phyloP scores from a whole-genome alignment of 2,329 filamentous ascomycete species.

The Paecilomyces variotii region DNA sequence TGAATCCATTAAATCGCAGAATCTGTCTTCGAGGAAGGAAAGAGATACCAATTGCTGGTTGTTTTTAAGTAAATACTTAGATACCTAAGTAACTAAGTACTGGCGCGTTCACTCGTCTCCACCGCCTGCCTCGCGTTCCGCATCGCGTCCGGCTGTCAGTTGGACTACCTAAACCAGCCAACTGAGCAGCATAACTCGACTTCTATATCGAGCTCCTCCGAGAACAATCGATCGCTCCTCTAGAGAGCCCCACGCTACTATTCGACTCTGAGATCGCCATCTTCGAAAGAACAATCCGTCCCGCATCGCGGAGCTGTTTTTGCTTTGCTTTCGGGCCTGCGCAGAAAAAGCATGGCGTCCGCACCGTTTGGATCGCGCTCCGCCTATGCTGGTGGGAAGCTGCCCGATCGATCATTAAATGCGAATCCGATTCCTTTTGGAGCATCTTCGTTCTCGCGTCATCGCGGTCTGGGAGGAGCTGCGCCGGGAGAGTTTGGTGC shows the following conservation, averaged over 20 bases:
- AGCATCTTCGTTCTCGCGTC: constrained; percentile 36
- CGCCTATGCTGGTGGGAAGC: constrained; percentile 46
- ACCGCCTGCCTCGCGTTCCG: background rate
- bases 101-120: background rate
- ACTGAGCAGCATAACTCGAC: background rate
- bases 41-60: background rate
- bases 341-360: constrained; percentile 40
- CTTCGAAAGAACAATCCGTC: background rate
- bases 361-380: constrained; percentile 49
- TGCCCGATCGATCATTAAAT: constrained; percentile 41
- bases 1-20: background rate
- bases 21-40: background rate
- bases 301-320: background rate
- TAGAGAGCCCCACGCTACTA: background rate
- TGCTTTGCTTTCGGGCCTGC: background rate
- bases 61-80: background rate
- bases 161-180: background rate
- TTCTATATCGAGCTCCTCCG: background rate
- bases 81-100: no score
- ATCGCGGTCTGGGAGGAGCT: constrained; percentile 23
- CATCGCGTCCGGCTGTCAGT: background rate
- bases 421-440: constrained; percentile 37
- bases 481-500: constrained; percentile 17
- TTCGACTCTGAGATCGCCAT: background rate
- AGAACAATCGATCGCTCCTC: background rate